Base-by-base conservation (phyloP, 129 eudicot genomes). In the Escallonia rubra region DNA sequence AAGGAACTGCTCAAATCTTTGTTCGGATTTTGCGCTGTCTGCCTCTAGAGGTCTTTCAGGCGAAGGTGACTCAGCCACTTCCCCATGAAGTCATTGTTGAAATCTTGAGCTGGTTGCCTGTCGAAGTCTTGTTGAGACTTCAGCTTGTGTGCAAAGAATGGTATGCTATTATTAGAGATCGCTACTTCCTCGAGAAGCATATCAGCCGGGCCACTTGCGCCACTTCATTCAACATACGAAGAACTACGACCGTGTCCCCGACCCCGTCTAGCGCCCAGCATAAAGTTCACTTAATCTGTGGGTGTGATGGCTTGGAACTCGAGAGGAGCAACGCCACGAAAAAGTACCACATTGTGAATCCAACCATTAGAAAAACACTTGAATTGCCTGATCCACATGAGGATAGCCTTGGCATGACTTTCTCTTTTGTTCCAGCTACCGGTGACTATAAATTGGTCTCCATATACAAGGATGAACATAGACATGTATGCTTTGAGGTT, bases 81-180 rank as follows among this genome's bases (percentile, higher is more conserved):
- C 79, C 76, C 0, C 73, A 64, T 23, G 79, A 74, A 48, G n/a
- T 73, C 12, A 50, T 65, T 4, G 8, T 64, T 7, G 76, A 79
- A 66, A 79, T 79, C 41, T 41, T 79, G 69, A 69, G 65, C 72
- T 13, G 73, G 72, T 59, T 74, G 57, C 66, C 76, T 1, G 10
- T 69, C 46, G 65, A 73, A 55, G 34, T 15, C 13, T 34, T 69
- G 14, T 4, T 62, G 12, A 16, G 23, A 40, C 54, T 74, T 11
- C 73, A 69, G 54, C 53, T 65, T 43, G 79, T 79, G 4, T 79
- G 65, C 69, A 74, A 69, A 64, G 14, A 55, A 4, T 74, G 65
- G 69, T 63, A 60, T 52, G 53, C 69, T 11, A 3, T 73, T 5
- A 34, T 68, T 40, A 44, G 50, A 10, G 55, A 74, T 45, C 73